Evolutionary conservation across 2,329 filamentous ascomycete species (phyloP), one percentile per base, ranked within the genome.

Genomic region (Tolypocladium ophioglossoides): DNA sequence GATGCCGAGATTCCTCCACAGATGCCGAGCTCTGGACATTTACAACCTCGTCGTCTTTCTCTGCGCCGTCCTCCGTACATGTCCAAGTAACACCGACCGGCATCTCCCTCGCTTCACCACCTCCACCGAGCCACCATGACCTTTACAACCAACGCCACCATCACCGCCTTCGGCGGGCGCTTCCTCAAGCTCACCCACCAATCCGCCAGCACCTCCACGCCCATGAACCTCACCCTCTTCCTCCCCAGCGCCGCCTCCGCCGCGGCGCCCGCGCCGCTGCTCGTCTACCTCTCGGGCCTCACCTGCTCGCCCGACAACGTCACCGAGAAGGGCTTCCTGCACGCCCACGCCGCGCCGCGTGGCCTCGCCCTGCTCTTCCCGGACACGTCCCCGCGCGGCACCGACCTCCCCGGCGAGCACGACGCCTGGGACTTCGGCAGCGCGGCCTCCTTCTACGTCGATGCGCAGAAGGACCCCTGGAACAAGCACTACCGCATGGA

Each of bases 321-420:
- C 66, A 78, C 85, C 35, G 83, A 91, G 65, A 86, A 87, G 68
- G 94, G 91, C 52, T 97, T 96, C 78, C 89, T 99, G 72, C 91
- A 96, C 68, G 83, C 87, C 63, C 82, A 83, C 58, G 94, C 94
- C 50, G 80, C 85, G 55, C 78, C 85, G 63, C 86, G 85, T 68
- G 89, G 89, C 65, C 88, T 99, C 68, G 94, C 94, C n/a, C 75
- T 99, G 55, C 81, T 96, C 53, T 97, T 91, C 74, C 94, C 94
- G 1, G 94, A 99, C 75, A 99, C 94, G 24, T 95, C 88, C 55
- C 94, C 94, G 55, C 84, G 92, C 54, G 92, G 92, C 2, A 79
- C 94, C 50, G 76, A 84, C 62, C 85, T 95, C 57, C 75, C 85
- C 35, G 91, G 89, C 64, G 91, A 97, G 76, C 84, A 95, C 65